Conservation (phyloP, 768 basidiomycete species). For the Lactifluus volemus region DNA sequence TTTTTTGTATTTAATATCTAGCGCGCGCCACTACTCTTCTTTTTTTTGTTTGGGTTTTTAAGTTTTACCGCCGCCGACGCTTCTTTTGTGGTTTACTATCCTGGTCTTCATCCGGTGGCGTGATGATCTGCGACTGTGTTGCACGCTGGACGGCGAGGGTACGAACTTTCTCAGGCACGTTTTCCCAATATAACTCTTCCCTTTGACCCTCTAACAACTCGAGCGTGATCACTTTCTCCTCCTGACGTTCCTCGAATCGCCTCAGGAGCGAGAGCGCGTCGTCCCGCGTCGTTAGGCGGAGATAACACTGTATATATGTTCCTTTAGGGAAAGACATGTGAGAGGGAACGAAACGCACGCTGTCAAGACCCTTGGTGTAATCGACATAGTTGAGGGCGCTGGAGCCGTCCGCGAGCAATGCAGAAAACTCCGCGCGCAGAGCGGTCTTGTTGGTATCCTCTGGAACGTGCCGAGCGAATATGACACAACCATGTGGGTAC, state of each 20-base stretch:
- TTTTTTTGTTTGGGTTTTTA: no score
- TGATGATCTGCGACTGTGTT: neutral
- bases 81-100: neutral
- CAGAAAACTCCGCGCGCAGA: constrained; percentile 49
- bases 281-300: constrained; percentile 46
- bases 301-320: constrained; percentile 48
- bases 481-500: no score
- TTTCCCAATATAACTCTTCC: constrained; percentile 72
- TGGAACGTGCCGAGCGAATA: constrained; percentile 45
- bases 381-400: constrained; percentile 68
- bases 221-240: constrained; percentile 30
- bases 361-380: constrained; percentile 68
- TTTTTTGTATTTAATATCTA: no score
- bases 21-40: no score
- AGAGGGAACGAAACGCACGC: constrained; percentile 34
- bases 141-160: constrained; percentile 50
- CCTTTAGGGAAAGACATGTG: neutral
- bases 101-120: neutral
- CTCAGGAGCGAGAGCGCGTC: constrained; percentile 38
- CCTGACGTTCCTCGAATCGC: constrained; percentile 31
- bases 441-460: constrained; percentile 77
- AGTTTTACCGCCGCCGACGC: neutral
- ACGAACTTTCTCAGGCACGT: constrained; percentile 66
- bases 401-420: constrained; percentile 27
- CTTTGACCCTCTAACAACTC: constrained; percentile 55